phyloP scores from a whole-genome alignment of 805 yeast genomes.

The Sugiyamaella lignohabitans region DNA sequence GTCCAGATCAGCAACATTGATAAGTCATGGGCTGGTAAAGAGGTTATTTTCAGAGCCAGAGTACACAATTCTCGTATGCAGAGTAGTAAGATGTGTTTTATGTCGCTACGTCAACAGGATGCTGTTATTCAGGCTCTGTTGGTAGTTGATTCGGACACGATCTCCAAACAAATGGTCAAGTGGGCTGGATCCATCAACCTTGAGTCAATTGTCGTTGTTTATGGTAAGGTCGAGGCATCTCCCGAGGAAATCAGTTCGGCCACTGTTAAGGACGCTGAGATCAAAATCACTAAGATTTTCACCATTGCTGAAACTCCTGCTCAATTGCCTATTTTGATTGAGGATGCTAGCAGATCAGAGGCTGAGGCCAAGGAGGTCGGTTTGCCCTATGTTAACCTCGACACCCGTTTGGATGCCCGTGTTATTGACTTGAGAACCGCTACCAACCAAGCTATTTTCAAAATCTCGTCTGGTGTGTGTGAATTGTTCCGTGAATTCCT shows the following conservation, averaged over 20 bases:
- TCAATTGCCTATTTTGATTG: slow-evolving; percentile 88
- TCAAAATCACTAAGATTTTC: slow-evolving; percentile 65
- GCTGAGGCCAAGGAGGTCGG: slow-evolving; percentile 76
- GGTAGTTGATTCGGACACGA: slow-evolving; percentile 57
- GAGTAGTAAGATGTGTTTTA: slow-evolving; percentile 89
- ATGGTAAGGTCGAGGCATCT: slow-evolving; percentile 77
- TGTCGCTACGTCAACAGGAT: slow-evolving; percentile 87
- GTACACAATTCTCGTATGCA: slow-evolving; percentile 90
- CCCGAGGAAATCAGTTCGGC: slow-evolving; percentile 85
- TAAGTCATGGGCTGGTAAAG: slow-evolving; percentile 61
- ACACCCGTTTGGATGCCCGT: slow-evolving; percentile 90
- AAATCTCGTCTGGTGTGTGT: slow-evolving; percentile 85
- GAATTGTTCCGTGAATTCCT: slow-evolving; percentile 85
- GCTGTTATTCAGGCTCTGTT: slow-evolving; percentile 78
- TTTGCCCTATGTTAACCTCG: slow-evolving; percentile 90
- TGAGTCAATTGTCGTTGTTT: slow-evolving; percentile 88
- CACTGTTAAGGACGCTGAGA: slow-evolving; percentile 85
- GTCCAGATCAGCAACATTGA: slow-evolving; percentile 45
- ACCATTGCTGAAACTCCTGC: slow-evolving; percentile 84
- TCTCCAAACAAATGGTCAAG: slow-evolving; percentile 94
- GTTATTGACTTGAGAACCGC: slow-evolving; percentile 95
- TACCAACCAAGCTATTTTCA: slow-evolving; percentile 96
- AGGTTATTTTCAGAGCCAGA: slow-evolving; percentile 86
- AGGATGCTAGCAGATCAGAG: slow-evolving; percentile 94
- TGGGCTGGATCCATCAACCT: slow-evolving; percentile 83